Conservation (phyloP, 140 eudicot genomes). For the Anethum foeniculum region DNA sequence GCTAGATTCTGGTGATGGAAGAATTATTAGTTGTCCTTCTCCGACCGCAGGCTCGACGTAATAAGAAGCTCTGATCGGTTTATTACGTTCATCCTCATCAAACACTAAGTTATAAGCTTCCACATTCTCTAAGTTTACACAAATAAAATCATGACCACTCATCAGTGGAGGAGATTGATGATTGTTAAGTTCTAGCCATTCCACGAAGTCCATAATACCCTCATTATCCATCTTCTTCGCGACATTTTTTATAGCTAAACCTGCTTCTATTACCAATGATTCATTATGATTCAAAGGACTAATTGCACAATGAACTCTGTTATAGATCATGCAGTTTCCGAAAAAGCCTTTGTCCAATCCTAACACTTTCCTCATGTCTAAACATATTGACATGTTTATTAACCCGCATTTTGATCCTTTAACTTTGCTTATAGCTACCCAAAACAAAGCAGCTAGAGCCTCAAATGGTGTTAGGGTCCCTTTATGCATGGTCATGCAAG, state of each 20-base stretch:
- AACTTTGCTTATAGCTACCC: conserved; percentile 27
- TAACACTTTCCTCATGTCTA: conserved; percentile 24
- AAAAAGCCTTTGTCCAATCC: conserved; percentile 30
- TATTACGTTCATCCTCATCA: conserved; percentile 2
- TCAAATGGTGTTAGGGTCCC: conserved; percentile 21
- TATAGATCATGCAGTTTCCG: conserved; percentile 39
- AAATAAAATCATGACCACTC: conserved; percentile 15
- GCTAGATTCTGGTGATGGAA: conserved; percentile 18
- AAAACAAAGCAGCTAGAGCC: conserved; percentile 27
- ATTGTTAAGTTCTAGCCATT: conserved; percentile 21
- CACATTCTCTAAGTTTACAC: conserved; percentile 26
- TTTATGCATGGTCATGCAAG: conserved; percentile 16
- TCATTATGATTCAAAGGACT: background rate
- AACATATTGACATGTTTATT: conserved; percentile 24
- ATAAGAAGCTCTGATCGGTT: conserved; percentile 24
- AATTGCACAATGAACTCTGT: conserved; percentile 9
- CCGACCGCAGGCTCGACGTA: conserved; percentile 26
- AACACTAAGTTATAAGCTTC: conserved; percentile 19
- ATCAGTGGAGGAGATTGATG: background rate
- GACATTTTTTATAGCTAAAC: conserved; percentile 8
- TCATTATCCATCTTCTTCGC: conserved; percentile 18
- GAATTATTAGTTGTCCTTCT: conserved; percentile 26
- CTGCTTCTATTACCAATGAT: background rate
- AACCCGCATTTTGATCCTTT: conserved; percentile 26
- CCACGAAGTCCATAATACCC: conserved; percentile 26